Conservation (phyloP, 352 stramenopile species). For the Globisporangium spiculum region DNA sequence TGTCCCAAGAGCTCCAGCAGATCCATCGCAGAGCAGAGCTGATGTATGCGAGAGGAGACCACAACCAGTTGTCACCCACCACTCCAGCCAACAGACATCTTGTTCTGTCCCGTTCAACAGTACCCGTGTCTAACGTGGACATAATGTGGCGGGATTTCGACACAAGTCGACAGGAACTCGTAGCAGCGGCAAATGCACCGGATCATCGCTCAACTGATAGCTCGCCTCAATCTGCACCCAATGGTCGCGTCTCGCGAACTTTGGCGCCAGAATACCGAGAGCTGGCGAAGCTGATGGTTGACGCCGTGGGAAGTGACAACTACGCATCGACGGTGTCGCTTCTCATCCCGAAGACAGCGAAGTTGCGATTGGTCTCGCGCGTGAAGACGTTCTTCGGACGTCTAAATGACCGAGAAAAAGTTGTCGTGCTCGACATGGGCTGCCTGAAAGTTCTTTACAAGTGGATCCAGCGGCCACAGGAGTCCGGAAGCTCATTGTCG, state of each 20-base stretch:
- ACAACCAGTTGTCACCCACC: slow-evolving; percentile 35
- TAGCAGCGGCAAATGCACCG: slow-evolving; percentile 14
- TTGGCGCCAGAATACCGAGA: slow-evolving; percentile 59
- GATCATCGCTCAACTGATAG: slow-evolving; percentile 15
- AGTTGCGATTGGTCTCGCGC: slow-evolving; percentile 60
- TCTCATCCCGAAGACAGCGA: slow-evolving; percentile 74
- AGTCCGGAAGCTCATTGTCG: slow-evolving; percentile 17
- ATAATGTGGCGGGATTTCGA: slow-evolving; percentile 67
- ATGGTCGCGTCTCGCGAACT: slow-evolving; percentile 28
- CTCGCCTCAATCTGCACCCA: background rate
- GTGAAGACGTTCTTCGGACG: slow-evolving; percentile 73
- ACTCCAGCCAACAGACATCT: slow-evolving; percentile 17
- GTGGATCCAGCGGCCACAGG: slow-evolving; percentile 45
- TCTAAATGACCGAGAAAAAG: slow-evolving; percentile 53
- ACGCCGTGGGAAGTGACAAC: slow-evolving; percentile 66
- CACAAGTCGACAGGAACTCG: slow-evolving; percentile 43
- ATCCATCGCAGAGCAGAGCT: slow-evolving; percentile 64
- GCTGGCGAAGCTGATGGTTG: slow-evolving; percentile 62
- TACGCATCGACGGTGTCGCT: slow-evolving; percentile 76
- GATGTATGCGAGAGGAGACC: slow-evolving; percentile 72
- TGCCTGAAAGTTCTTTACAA: slow-evolving; percentile 53
- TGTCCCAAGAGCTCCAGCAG: slow-evolving; percentile 74
- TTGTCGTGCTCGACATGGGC: slow-evolving; percentile 53
- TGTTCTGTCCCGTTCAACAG: slow-evolving; percentile 27
- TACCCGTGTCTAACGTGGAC: slow-evolving; percentile 22